phyloP scores from a whole-genome alignment of 2,329 filamentous ascomycete genomes.

The Raffaelea deltoideospora region DNA sequence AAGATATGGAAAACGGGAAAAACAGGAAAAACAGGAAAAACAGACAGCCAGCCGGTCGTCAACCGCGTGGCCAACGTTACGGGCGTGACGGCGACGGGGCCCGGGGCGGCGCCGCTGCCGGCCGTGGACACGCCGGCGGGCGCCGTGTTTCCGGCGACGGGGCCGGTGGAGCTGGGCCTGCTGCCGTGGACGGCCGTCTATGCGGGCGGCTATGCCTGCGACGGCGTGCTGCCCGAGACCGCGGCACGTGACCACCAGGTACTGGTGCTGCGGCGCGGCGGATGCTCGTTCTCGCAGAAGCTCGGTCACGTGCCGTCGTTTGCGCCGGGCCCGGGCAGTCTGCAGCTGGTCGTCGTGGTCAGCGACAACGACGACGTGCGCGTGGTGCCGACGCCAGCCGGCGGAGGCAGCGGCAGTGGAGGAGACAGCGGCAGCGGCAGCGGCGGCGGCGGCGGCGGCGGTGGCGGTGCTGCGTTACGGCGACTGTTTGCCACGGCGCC shows the following conservation, averaged over 20 bases:
- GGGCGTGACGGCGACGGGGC: conserved; percentile 18
- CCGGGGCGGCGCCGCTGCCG: conserved; percentile 34
- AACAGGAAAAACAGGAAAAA: background rate
- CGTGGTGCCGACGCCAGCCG: background rate
- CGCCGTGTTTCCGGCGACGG: conserved; percentile 15
- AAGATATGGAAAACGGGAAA: background rate
- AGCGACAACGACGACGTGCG: conserved; percentile 34
- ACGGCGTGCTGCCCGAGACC: conserved; percentile 34
- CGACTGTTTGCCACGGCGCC: no score
- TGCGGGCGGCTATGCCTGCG: conserved; percentile 55
- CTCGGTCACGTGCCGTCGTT: conserved; percentile 72
- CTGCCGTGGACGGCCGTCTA: conserved; percentile 59
- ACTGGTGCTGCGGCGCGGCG: conserved; percentile 67
- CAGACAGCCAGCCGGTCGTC: conserved; percentile 3
- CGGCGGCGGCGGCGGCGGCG: conserved; percentile 2
- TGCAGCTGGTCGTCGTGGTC: conserved; percentile 74
- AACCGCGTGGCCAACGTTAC: conserved; percentile 21
- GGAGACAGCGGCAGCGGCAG: no score
- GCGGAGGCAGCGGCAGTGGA: no score
- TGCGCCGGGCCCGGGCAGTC: conserved; percentile 37
- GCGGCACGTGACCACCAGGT: conserved; percentile 50
- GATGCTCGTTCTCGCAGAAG: conserved; percentile 74
- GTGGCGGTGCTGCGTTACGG: conserved; percentile 7
- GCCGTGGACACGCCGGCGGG: conserved; percentile 24
- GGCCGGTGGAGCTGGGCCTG: conserved; percentile 21